Evolutionary conservation across 75 land plant species (phyloP).

Genomic region (Cryptomeria japonica): DNA sequence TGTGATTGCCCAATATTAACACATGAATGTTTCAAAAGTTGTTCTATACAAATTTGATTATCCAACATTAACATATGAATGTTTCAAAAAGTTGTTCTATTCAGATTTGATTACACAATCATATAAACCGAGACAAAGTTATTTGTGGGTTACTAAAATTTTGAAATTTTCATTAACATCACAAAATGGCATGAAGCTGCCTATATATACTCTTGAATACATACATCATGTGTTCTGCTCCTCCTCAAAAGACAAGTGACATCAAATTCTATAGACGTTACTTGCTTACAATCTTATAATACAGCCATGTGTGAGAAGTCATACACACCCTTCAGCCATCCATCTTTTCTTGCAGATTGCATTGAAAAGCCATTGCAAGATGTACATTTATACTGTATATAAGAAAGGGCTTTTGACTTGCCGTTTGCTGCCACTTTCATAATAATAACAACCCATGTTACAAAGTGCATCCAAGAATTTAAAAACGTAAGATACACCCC

Average conservation of each 20-base stretch:
- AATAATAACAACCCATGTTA: background rate
- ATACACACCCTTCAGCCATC: constrained; percentile 1
- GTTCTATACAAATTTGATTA: too few species aligned
- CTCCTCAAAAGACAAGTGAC: background rate
- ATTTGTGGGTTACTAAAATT: background rate
- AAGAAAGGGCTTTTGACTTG: constrained; percentile 5
- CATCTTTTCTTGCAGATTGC: background rate
- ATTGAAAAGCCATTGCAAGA: background rate
- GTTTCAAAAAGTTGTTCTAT: too few species aligned
- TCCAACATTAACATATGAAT: too few species aligned
- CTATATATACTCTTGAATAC: constrained; percentile 13
- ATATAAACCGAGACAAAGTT: background rate
- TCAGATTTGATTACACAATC: too few species aligned
- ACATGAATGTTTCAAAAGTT: too few species aligned
- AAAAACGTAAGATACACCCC: constrained; percentile 8
- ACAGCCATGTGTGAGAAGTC: background rate
- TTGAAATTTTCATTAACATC: constrained; percentile 8
- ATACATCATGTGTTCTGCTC: constrained; percentile 2
- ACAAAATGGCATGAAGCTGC: constrained; percentile 13
- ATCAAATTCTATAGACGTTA: background rate
- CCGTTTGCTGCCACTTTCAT: background rate
- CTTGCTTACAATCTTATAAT: background rate
- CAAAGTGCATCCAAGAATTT: constrained; percentile 5
- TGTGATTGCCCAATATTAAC: too few species aligned
- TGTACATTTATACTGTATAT: background rate